These are phyloP conservation scores for Metschnikowia bowlesiae DNA, from an alignment of 805 yeast species.

Conservation along the genomic window DNA sequence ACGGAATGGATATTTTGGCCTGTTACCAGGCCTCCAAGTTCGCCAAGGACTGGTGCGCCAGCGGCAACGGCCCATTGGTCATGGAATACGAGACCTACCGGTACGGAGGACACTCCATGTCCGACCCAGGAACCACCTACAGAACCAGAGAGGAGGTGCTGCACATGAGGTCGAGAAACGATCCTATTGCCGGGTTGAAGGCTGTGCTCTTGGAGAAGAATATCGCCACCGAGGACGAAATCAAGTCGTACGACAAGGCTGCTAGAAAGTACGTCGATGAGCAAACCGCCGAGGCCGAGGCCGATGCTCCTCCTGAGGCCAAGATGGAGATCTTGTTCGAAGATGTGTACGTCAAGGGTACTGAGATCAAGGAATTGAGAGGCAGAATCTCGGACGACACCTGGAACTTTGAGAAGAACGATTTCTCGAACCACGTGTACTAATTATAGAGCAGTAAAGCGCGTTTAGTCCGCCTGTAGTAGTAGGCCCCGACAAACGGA, in stretches of 20 bases:
- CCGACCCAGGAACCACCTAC: conserved; percentile 99
- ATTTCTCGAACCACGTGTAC: conserved; percentile 44
- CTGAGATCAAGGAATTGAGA: conserved; percentile 88
- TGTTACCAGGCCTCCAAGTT: conserved; percentile 93
- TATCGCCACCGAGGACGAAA: conserved; percentile 91
- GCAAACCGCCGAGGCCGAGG: conserved; percentile 91
- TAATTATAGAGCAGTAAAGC: conserved; percentile 17
- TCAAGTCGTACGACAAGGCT: conserved; percentile 90
- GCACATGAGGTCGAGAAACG: conserved; percentile 98
- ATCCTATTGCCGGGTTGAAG: conserved; percentile 96
- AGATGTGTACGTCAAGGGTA: conserved; percentile 93
- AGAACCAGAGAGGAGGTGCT: conserved; percentile 99
- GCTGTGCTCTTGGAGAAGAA: conserved; percentile 74
- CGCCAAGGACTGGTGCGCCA: conserved; percentile 92
- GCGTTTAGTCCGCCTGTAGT: neutral
- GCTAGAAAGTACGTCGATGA: conserved; percentile 94
- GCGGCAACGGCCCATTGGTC: conserved; percentile 94
- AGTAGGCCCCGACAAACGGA: neutral
- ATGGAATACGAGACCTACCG: conserved; percentile 97
- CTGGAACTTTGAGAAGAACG: conserved; percentile 67
- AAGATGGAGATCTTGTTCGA: conserved; percentile 91
- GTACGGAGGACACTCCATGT: conserved; percentile 99
- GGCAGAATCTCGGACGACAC: conserved; percentile 96
- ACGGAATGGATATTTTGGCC: conserved; percentile 98
- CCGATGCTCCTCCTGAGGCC: conserved; percentile 92